Conservation (phyloP, 2,329 filamentous ascomycete species). For the Ophiosphaerella narmari region DNA sequence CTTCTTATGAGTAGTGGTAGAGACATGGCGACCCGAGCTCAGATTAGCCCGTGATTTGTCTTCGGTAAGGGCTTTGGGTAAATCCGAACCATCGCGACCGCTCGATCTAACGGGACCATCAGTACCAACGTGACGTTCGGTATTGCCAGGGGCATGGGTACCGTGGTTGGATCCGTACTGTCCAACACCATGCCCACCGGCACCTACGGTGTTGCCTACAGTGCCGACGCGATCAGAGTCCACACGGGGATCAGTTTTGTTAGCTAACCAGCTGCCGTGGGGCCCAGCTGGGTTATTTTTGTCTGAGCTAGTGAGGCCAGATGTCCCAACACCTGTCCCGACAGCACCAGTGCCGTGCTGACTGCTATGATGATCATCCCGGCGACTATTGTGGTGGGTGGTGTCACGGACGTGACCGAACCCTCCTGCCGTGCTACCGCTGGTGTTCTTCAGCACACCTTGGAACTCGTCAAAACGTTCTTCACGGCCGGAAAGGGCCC, state of each 20-base stretch:
- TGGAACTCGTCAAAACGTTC: slow-evolving; percentile 64
- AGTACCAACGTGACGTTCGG: slow-evolving; percentile 1
- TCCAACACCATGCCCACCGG: slow-evolving; percentile 3
- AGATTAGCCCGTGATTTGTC: slow-evolving; percentile 11
- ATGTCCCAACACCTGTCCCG: slow-evolving; percentile 1
- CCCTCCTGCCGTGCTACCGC: slow-evolving; percentile 29
- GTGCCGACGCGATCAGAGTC: not conserved
- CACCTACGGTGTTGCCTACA: not conserved
- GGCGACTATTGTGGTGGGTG: slow-evolving; percentile 22
- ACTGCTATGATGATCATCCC: slow-evolving; percentile 23
- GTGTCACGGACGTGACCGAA: slow-evolving; percentile 21
- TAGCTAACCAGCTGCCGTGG: too few relatives aligned
- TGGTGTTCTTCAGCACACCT: slow-evolving; percentile 62
- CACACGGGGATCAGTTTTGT: not conserved
- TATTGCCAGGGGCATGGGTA: not conserved
- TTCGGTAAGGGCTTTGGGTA: slow-evolving; percentile 13
- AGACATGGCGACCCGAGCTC: slow-evolving; percentile 23
- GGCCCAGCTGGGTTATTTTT: slow-evolving; percentile 1
- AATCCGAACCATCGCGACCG: slow-evolving; percentile 5
- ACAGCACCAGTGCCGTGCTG: slow-evolving; percentile 7
- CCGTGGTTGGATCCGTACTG: slow-evolving; percentile 3
- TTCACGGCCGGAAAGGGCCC: slow-evolving; percentile 58
- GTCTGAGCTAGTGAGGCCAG: slow-evolving; percentile 8
- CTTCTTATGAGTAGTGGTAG: slow-evolving; percentile 40
- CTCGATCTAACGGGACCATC: slow-evolving; percentile 2